Evolutionary conservation across 2,329 filamentous ascomycete genomes (phyloP), one percentile per base, ranked within the genome.

Genomic region (Chaetomiaceae sp.): DNA sequence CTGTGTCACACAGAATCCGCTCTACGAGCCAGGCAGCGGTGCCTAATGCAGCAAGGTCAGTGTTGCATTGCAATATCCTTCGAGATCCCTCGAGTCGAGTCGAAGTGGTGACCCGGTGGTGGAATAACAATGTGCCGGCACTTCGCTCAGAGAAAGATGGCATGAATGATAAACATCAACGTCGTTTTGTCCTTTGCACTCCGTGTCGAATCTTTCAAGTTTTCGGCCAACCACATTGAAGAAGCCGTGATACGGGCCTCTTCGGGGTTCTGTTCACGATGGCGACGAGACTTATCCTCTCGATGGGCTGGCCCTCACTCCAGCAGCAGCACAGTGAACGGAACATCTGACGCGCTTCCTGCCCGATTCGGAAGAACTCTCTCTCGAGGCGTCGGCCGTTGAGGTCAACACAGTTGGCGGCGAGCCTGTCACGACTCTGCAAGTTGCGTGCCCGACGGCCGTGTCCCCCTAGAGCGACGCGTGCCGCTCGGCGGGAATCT

Each of bases 401-500:
- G 41, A 23, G 2, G 33, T 50, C 42, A 39, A 42, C 16, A 43
- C 44, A 14, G 43, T 45, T 17, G 20, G 34, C 9, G 21, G 14
- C 17, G n/a, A 23, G 16, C 5, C 19, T 3, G 50, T 54, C 37
- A 51, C 48, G 5, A 48, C 39, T 2, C 16, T 54, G 3, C 5
- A 45, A 17, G 41, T 57, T 3, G 50, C 44, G n/a, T 58, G 56
- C 41, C 54, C 52, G 9, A 53, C 50, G 9, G 50, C 44, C 1
- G 20, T 20, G 1, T 56, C 52, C 2, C 56, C 54, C 0, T 51
- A 54, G 13, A 56, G 55, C 45, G 54, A 58, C 41, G 56, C 54
- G 14, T 58, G 56, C 34, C 56, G 54, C 20, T 23, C 52, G 5
- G 51, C 51, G 2, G 48, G 48, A 38, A 54, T 58, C 50, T 58